Evolutionary conservation across 1,139 yeast species (phyloP), one percentile per base, ranked within the genome.

Genomic region (Pichiaceae sp.): DNA sequence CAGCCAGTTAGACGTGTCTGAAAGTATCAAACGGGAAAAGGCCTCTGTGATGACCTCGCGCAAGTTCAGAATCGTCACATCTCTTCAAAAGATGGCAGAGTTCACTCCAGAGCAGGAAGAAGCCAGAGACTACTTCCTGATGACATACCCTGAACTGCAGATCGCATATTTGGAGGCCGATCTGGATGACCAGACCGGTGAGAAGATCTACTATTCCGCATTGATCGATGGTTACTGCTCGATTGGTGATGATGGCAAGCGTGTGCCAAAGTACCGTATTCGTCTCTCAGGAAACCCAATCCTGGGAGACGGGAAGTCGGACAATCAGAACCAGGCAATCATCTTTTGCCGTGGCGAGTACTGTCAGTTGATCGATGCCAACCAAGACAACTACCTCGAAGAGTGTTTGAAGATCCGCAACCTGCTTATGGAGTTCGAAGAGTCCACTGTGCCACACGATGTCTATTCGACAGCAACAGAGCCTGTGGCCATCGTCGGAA

Each of bases 41-140:
- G 71, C 72, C 2, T 44, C 48, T 20, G 59, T 60, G 5, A 68
- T 83, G 62, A 76, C 79, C 1, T 58, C 59, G 25, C 59, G 89
- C 34, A 85, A 85, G 52, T 83, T 82, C 51, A 65, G 72, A 32
- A 54, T 85, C 43, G 64, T 85, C 8, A 74, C 81, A 4, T 80
- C 94, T 0, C 72, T 84, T 75, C 95, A 85, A 54, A 64, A 79
- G 37, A 68, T 71, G 47, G 61, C 66, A 33, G 59, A 66, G 2
- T 79, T 84, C 46, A 60, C 56, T 24, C 50, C 52, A 0, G 72
- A 68, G 12, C 87, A 83, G 50, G 61, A 55, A 23, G 70, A 66
- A 32, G 76, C 78, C 40, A 70, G 71, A 2, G 78, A 75, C 26
- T 57, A 74, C 34, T 56, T 85, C 19, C 58, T 83, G 38, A 63